Evolutionary conservation across 1,284 basidiomycete genomes (phyloP), one percentile per base, ranked within the genome.

Genomic region (Apiotrichum brassicae): DNA sequence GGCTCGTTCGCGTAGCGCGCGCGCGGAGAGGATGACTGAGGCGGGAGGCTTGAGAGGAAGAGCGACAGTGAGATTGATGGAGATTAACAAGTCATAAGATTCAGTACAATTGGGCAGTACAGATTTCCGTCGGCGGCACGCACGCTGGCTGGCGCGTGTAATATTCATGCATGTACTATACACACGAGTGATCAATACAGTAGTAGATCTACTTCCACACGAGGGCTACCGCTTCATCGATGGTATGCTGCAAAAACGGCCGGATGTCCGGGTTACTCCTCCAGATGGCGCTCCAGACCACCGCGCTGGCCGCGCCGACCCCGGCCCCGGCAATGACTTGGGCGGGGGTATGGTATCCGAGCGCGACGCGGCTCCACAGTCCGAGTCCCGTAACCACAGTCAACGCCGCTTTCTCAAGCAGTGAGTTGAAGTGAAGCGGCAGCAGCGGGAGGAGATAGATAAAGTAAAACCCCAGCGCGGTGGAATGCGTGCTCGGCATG

Each of bases 401-500:
- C 12, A 49, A 25, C 28, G 44, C 46, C 4, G 11, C 11, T 2
- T 43, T 28, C 38, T 57, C 50, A 81, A 80, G 4, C 11, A 24
- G 4, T 83, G 60, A 25, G 2, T 77, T 76, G 0, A 77, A 74
- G 76, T 48, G 78, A 35, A 26, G 82, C 79, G 37, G 84, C 74
- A 66, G 76, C 74, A 35, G 73, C 11, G 89, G 76, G 19, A 78
- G 62, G 34, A 85, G 78, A 64, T 85, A 91, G 6, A 78, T 75
- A 16, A 81, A 81, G 66, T 81, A 87, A 72, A 81, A 91, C 0
- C 79, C 77, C 56, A 87, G 84, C 1, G 79, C 77, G 3, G 86
- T 85, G 4, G 87, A 85, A 67, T 93, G 89, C 3, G 89, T 92
- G 46, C 85, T 87, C 4, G 89, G 89, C 87, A 92, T 91, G 3